A percentile compares a stretch with the other conserved stretches of the same genome.
Conservation (phyloP, 2,329 filamentous ascomycete species). For the Beauveria caledonica region DNA sequence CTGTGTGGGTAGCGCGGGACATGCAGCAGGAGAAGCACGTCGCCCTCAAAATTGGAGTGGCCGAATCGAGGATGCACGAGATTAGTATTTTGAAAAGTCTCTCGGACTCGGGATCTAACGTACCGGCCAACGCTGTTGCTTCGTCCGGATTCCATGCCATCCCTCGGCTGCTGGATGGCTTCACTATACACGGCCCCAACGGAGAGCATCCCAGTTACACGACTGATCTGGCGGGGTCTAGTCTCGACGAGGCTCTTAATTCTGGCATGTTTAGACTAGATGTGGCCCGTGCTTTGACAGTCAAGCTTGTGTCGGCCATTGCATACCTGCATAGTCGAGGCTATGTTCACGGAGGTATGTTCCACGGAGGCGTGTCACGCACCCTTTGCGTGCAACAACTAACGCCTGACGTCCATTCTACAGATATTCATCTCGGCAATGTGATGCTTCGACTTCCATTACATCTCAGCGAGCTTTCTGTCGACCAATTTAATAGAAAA, state of each 20-base stretch:
- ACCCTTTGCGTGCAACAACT: constrained; percentile 4
- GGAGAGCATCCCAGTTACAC: background rate
- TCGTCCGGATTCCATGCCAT: background rate
- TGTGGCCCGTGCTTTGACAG: constrained; percentile 15
- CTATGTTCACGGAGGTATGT: constrained; percentile 21
- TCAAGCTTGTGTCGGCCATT: constrained; percentile 19
- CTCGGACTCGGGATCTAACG: background rate
- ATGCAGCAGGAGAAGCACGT: constrained; percentile 9
- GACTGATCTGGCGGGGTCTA: background rate
- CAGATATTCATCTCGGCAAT: constrained; percentile 22
- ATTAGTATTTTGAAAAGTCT: background rate
- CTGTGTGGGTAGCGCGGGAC: constrained; percentile 33
- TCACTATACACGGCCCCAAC: background rate
- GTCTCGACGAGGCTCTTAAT: background rate
- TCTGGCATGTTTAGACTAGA: constrained; percentile 8
- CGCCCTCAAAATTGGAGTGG: constrained; percentile 14
- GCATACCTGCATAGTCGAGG: constrained; percentile 18
- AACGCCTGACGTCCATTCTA: constrained; percentile 11
- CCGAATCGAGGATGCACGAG: background rate
- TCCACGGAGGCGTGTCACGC: constrained; percentile 20
- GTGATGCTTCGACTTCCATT: constrained; percentile 10
- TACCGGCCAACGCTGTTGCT: background rate
- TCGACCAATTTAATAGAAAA: constrained; percentile 23
- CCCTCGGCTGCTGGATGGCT: background rate
- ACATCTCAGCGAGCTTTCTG: constrained; percentile 19